Evolutionary conservation across 345 rosid species (phyloP), one percentile per base, ranked within the genome.

Genomic region (Trapa bicornis): DNA sequence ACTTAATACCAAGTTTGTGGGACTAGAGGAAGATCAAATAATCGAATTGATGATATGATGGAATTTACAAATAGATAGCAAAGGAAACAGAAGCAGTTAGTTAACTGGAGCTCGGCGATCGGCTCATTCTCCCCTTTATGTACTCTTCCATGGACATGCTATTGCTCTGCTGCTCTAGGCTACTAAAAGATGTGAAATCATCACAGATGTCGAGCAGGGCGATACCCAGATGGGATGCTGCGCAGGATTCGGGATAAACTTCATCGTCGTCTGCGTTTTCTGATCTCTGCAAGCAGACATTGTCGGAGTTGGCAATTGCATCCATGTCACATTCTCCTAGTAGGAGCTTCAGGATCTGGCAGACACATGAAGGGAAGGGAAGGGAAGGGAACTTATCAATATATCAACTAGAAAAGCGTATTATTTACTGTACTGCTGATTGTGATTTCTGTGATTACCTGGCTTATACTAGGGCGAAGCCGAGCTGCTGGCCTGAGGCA

Each of bases 141-240:
- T 82, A 82, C 35, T 81, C 87, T 60, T 87, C 94, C 17, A 80
- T 47, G 14, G 84, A 80, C 42, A 73, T 35, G 53, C 61, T 68
- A 35, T 10, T 58, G 75, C 76, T 83, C 71, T 80, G 84, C 76
- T 71, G 87, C 72, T 84, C 97, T 50, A 68, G 61, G 80, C 96
- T 86, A 69, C 90, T 76, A 3, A 74, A 67, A n/a, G 99, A 91
- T 53, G 79, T 80, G 6, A 78, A 84, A 71, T 85, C 91, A 68
- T 86, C 82, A 5, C 78, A 89, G 12, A 85, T 69, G 37, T 91
- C 97, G 16, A 88, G 88, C 80, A 90, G 75, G 37, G 97, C 97
- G 0, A 86, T 80, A 56, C 81, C 82, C 64, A 85, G 65, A 75
- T 90, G 96, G 37, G 76, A 65, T 53, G 81, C 92, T 22, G 84